These are phyloP conservation scores for Tuber indicum DNA, from an alignment of 495 filamentous ascomycete genomes.

Conservation along the genomic window DNA sequence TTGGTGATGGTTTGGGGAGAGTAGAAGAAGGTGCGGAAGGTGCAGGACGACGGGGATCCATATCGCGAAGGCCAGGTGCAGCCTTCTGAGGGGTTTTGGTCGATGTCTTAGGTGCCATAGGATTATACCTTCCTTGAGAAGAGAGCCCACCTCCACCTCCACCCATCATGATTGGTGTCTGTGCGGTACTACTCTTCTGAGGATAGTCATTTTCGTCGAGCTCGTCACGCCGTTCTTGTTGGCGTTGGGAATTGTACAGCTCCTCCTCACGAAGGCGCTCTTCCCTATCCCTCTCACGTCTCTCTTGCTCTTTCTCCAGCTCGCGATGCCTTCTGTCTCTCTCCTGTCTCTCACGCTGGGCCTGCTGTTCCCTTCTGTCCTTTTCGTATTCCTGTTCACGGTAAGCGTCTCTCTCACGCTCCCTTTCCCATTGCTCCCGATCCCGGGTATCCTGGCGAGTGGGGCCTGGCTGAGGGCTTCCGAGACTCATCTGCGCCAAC, in stretches of 20 bases:
- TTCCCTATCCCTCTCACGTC: constrained; percentile 35
- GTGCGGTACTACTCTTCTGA: constrained; percentile 30
- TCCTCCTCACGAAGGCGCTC: constrained; percentile 40
- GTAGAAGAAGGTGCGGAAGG: constrained; percentile 50
- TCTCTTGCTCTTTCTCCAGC: constrained; percentile 42
- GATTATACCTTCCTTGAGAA: constrained; percentile 66
- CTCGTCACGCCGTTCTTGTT: constrained; percentile 20
- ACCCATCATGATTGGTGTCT: constrained; percentile 50
- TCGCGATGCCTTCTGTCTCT: constrained; percentile 43
- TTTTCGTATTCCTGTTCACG: constrained; percentile 42
- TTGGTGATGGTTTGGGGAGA: constrained; percentile 45
- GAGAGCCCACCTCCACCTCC: constrained; percentile 54
- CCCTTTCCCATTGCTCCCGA: constrained; percentile 47
- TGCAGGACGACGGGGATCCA: constrained; percentile 45
- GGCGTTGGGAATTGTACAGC: constrained; percentile 17
- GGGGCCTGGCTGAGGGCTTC: constrained; percentile 69
- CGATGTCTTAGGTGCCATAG: constrained; percentile 55
- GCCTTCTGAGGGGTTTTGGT: constrained; percentile 32
- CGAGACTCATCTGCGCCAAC: constrained; percentile 52
- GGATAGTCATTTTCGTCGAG: constrained; percentile 39
- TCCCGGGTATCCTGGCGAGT: constrained; percentile 59
- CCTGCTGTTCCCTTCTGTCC: constrained; percentile 35
- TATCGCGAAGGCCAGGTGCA: constrained; percentile 24
- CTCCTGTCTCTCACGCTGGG: constrained; percentile 42
- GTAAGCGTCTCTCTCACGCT: constrained; percentile 51